A percentile compares a stretch with the other conserved stretches of the same genome.
phyloP scores from a whole-genome alignment of 2,329 filamentous ascomycete genomes.

The Fusarium brevicatenulatum region DNA sequence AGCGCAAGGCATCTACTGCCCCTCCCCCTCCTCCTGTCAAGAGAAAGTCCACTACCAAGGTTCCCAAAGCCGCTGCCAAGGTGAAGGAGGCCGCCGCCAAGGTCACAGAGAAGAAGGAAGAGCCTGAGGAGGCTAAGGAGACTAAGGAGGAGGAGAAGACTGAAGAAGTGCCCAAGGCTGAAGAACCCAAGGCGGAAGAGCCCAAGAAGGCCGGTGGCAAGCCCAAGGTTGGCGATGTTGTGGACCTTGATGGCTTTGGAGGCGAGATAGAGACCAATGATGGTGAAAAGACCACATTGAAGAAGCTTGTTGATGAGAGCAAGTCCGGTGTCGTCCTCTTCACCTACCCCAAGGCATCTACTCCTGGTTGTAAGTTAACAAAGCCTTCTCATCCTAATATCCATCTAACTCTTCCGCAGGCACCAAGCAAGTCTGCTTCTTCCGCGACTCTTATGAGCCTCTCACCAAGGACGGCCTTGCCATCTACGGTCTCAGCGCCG shows the following conservation, averaged over 20 bases:
- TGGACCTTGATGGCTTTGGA: constrained; percentile 69
- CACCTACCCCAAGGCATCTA: constrained; percentile 95
- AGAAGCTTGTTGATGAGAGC: constrained; percentile 83
- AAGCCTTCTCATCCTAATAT: neutral
- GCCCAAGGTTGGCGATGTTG: constrained; percentile 64
- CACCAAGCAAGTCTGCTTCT: constrained; percentile 91
- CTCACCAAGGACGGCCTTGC: constrained; percentile 82
- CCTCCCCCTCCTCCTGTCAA: constrained; percentile 53
- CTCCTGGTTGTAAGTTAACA: constrained; percentile 82
- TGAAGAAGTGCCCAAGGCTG: constrained; percentile 36
- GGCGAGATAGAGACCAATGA: constrained; percentile 87
- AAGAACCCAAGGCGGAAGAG: constrained; percentile 52
- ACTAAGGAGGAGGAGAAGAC: constrained; percentile 39
- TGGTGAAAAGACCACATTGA: constrained; percentile 80
- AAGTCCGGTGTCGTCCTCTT: constrained; percentile 89
- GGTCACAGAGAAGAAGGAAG: constrained; percentile 44
- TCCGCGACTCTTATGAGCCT: constrained; percentile 84
- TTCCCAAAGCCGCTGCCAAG: constrained; percentile 33
- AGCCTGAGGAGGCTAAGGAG: constrained; percentile 50
- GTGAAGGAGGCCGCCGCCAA: constrained; percentile 47
- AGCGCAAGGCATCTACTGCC: constrained; percentile 66
- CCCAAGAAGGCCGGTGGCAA: constrained; percentile 45
- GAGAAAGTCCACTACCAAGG: constrained; percentile 50
- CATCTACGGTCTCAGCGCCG: constrained; percentile 90
- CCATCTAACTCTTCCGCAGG: constrained; percentile 61